Percentiles rank a stretch among this genome's conserved stretches.
phyloP scores from a whole-genome alignment of 2,329 filamentous ascomycete species.

The Pyrenophora teres region DNA sequence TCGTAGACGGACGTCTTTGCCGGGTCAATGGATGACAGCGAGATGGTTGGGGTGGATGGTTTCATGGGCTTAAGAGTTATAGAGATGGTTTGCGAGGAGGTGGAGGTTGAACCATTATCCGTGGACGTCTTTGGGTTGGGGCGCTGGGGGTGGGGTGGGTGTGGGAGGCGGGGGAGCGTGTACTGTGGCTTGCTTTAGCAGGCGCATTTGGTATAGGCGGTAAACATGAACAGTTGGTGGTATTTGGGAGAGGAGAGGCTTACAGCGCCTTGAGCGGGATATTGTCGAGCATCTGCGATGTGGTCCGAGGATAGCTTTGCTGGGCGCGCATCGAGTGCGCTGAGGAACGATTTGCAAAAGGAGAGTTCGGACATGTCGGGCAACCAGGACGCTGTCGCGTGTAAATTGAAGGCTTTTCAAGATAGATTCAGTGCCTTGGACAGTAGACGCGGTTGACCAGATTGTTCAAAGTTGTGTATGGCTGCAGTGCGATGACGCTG shows the following conservation, averaged over 20 bases:
- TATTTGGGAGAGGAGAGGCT: constrained; percentile 44
- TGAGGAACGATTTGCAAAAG: constrained; percentile 84
- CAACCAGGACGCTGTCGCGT: neutral
- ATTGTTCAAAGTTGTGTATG: neutral
- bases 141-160: constrained; percentile 56
- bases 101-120: constrained; percentile 46
- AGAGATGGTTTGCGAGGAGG: constrained; percentile 51
- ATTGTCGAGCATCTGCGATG: constrained; percentile 81
- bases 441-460: no score
- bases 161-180: constrained; percentile 71
- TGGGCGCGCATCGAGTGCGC: constrained; percentile 76
- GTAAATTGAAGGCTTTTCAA: neutral
- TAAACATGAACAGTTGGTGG: constrained; percentile 7
- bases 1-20: constrained; percentile 76
- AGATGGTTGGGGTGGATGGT: constrained; percentile 63
- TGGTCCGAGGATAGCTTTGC: constrained; percentile 85
- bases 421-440: no score
- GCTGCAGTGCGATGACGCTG: constrained; percentile 38
- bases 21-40: constrained; percentile 63
- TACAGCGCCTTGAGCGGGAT: constrained; percentile 78
- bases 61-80: constrained; percentile 77
- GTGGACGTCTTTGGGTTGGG: constrained; percentile 49
- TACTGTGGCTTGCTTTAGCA: constrained; percentile 55
- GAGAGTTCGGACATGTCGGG: constrained; percentile 65
- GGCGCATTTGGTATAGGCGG: no score